These are phyloP conservation scores for Ensete ventricosum DNA, from an alignment of 176 grass and related monocot species.

Conservation along the genomic window DNA sequence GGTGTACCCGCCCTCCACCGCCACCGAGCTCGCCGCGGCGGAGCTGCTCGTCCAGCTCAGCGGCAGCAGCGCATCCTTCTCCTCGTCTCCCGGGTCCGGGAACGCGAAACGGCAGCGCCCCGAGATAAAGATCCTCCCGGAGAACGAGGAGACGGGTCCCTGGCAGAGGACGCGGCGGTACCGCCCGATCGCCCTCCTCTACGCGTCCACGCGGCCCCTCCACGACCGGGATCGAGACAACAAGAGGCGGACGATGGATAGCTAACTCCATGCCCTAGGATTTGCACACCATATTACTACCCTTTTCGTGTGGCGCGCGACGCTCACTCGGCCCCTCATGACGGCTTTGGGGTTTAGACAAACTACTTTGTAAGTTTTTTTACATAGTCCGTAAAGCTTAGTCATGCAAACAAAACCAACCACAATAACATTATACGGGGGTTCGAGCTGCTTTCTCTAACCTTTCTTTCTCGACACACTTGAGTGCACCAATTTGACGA, in stretches of 20 bases:
- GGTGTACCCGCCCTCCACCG: conserved; percentile 4
- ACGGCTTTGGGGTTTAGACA: no score
- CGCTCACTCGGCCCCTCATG: no score
- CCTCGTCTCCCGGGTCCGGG: conserved; percentile 22
- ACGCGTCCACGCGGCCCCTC: conserved; percentile 24
- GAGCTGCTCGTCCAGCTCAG: conserved; percentile 64
- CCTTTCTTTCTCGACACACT: no score
- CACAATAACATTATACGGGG: no score
- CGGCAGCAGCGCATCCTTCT: conserved; percentile 20
- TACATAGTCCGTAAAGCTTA: no score
- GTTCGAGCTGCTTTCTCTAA: no score
- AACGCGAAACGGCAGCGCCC: conserved; percentile 23
- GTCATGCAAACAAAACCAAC: no score
- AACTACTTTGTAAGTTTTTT: no score
- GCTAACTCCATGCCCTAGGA: not conserved
- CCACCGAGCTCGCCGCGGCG: conserved; percentile 44
- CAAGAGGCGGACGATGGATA: conserved; percentile 9
- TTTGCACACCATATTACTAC: no score
- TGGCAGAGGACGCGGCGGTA: conserved; percentile 33
- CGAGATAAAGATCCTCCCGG: not conserved
- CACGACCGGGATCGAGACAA: not conserved
- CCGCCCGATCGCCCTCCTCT: conserved; percentile 46
- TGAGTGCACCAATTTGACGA: no score
- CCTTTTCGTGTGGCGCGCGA: no score
- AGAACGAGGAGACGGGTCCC: conserved; percentile 9